These are phyloP conservation scores for Fragaria iinumae DNA, from an alignment of 306 rosid species.

Conservation along the genomic window DNA sequence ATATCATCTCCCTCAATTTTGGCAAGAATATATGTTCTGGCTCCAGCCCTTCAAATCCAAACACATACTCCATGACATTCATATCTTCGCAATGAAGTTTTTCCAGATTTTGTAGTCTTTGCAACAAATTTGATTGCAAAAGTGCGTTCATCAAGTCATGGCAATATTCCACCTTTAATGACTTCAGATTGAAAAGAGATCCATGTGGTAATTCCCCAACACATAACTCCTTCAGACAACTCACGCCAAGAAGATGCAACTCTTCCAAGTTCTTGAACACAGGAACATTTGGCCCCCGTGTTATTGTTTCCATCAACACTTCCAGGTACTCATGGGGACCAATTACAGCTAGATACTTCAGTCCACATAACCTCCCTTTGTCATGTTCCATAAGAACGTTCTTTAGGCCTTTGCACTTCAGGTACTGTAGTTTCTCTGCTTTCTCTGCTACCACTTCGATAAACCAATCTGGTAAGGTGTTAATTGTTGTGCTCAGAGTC, in stretches of 20 bases:
- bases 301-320: neutral
- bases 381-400: neutral
- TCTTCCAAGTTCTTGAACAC: conserved; percentile 9
- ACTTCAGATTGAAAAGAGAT: conserved; percentile 7
- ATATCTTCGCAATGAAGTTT: neutral
- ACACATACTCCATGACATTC: neutral
- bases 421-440: conserved; percentile 5
- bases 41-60: conserved; percentile 7
- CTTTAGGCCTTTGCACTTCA: neutral
- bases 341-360: conserved; percentile 10
- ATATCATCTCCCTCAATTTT: neutral
- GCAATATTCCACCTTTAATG: conserved; percentile 12
- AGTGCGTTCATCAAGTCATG: neutral
- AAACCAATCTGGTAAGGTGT: neutral
- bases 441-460: neutral
- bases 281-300: neutral
- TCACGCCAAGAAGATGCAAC: neutral
- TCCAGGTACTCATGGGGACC: neutral
- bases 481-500: too few species aligned
- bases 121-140: conserved; percentile 7
- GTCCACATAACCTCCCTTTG: neutral
- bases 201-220: neutral
- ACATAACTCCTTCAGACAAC: neutral
- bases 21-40: neutral
- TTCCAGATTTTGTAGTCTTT: conserved; percentile 8